A percentile compares a stretch with the other conserved stretches of the same genome.
phyloP scores from a whole-genome alignment of 2,329 filamentous ascomycete species.

The Fusarium devonianum region DNA sequence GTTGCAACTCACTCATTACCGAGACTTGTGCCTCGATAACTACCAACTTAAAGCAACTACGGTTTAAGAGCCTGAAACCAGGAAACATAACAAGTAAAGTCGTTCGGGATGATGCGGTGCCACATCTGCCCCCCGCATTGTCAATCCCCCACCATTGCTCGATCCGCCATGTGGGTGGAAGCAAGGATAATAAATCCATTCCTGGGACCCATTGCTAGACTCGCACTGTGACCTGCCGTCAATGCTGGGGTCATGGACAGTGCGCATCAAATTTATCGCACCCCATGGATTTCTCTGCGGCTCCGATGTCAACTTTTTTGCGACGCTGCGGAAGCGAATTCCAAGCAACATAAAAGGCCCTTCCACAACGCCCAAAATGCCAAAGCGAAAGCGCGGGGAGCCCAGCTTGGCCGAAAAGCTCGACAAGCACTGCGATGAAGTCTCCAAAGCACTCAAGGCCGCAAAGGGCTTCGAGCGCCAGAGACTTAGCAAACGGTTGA shows the following conservation, averaged over 20 bases:
- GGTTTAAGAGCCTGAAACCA: not conserved
- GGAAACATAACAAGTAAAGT: not conserved
- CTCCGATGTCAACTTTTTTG: conserved; percentile 32
- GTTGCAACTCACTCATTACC: not conserved
- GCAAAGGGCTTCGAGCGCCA: conserved; percentile 82
- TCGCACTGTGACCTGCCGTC: conserved; percentile 9
- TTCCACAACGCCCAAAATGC: conserved; percentile 50
- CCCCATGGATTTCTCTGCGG: conserved; percentile 55
- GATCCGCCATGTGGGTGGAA: conserved; percentile 5
- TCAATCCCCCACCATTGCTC: conserved; percentile 29
- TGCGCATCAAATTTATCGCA: conserved; percentile 52
- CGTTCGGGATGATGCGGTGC: conserved; percentile 20
- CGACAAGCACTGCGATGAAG: conserved; percentile 63
- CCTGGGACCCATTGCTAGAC: not conserved
- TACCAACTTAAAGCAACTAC: not conserved
- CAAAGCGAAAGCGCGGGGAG: conserved; percentile 64
- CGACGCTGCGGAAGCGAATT: conserved; percentile 23
- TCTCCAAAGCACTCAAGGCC: conserved; percentile 72
- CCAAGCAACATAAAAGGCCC: conserved; percentile 25
- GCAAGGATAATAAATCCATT: conserved; percentile 4
- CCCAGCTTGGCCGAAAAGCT: conserved; percentile 58
- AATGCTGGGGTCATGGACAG: not conserved
- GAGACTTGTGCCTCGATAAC: too few species aligned
- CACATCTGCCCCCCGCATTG: conserved; percentile 22
- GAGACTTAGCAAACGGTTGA: conserved; percentile 69